Evolutionary conservation across 345 rosid genomes (phyloP), one percentile per base, ranked within the genome.

Genomic region (Anastatica hierochuntica): DNA sequence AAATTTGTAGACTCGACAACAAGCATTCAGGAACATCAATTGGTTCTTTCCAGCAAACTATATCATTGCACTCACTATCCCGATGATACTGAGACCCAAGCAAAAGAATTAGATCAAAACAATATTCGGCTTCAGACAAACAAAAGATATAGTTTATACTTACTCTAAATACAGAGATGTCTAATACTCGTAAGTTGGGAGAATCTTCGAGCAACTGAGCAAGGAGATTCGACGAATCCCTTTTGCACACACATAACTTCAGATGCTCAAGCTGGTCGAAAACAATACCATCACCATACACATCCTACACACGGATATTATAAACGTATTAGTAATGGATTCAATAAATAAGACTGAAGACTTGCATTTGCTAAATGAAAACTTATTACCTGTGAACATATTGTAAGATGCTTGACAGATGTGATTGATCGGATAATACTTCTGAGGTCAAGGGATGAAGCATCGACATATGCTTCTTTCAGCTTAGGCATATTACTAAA

Each of bases 1-100:
- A 17, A 16, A 31, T 19, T 6, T 56, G 30, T 29, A 41, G 40
- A 41, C 60, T 55, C 49, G 60, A 55, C 49, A 55, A 42, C 16
- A 44, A 12, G 19, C 35, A 56, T 21, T 56, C 2, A 15, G 43
- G 52, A 21, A 43, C 43, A 33, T 0, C 7, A 16, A 15, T 34
- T 3, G 31, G 60, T 31, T 56, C 7, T 0, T 10, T 56, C 60
- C 49, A 56, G 15, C 5, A 4, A 8, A 17, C 19, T 2, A 7
- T 14, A n/a, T 2, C 3, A 29, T 14, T 3, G 14, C 1, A 1
- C 5, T 10, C 2, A n/a, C 4, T 0, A 0, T 12, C 0, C 0
- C n/a, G n/a, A 16, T 16, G 38, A 30, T 10, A 1, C 53, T 34
- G 13, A 19, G 13, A 42, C n/a, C 4, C 49, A 42, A 43, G 60